Evolutionary conservation across 2,329 filamentous ascomycete genomes (phyloP).

Genomic region (Cercospora berteroae): DNA sequence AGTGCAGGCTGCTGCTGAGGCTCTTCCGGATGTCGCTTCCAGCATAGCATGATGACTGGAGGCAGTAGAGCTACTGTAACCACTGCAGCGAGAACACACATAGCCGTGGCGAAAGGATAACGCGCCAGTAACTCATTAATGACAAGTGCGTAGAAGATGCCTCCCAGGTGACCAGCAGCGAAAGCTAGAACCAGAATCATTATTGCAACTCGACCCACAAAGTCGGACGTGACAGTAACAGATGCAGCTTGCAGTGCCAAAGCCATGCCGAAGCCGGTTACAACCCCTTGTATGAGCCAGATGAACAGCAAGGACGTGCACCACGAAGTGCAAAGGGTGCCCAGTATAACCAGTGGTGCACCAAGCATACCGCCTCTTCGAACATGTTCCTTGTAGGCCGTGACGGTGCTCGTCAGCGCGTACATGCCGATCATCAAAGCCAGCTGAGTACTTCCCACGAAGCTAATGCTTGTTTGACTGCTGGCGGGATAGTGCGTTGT

Average conservation of each 20-base stretch:
- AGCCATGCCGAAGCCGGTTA: neutral
- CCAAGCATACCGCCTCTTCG: neutral
- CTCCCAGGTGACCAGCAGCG: neutral
- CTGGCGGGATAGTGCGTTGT: neutral
- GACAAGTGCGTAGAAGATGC: neutral
- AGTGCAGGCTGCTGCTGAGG: neutral
- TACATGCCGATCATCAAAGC: neutral
- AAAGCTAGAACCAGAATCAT: neutral
- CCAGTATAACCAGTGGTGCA: neutral
- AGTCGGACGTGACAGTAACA: neutral
- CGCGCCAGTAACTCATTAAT: neutral
- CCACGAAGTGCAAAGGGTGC: neutral
- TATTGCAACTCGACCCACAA: neutral
- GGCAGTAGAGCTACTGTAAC: neutral
- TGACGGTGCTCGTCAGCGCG: neutral
- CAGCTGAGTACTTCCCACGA: constrained; percentile 9
- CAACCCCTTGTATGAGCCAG: neutral
- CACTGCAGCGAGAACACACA: neutral
- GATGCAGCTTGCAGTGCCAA: neutral
- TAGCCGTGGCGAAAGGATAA: neutral
- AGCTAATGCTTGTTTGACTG: neutral
- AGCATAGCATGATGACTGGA: neutral
- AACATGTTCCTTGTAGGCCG: neutral
- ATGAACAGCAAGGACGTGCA: neutral
- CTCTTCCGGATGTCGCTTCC: neutral